These are phyloP conservation scores for Castanea crenata DNA, from an alignment of 306 rosid genomes.

Conservation along the genomic window DNA sequence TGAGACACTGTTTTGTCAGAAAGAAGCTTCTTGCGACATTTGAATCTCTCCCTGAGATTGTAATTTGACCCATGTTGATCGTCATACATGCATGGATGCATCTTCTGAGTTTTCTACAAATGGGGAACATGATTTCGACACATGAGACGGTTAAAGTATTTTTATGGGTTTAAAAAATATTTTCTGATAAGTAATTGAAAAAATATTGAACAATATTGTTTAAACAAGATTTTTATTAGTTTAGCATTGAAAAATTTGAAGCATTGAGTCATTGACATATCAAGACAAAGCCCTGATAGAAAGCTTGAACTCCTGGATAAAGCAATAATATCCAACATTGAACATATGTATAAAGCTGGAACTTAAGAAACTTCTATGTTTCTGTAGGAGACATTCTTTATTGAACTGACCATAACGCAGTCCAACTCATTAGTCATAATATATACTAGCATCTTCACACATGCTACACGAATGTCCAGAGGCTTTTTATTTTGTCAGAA, in stretches of 20 bases:
- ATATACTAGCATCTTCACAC: no score
- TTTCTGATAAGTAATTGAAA: no score
- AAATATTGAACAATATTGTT: neutral
- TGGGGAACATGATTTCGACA: neutral
- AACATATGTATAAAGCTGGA: no score
- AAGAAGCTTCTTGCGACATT: slow-evolving; percentile 28
- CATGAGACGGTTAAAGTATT: neutral
- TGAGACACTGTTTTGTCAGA: slow-evolving; percentile 22
- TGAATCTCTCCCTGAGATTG: slow-evolving; percentile 65
- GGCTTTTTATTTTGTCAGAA: no score
- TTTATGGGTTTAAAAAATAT: neutral
- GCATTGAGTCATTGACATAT: neutral
- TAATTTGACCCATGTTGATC: slow-evolving; percentile 46
- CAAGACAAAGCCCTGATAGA: neutral
- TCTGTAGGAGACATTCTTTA: no score
- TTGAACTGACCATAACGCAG: no score
- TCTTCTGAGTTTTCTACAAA: slow-evolving; percentile 55
- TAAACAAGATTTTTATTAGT: neutral
- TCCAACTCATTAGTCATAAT: no score
- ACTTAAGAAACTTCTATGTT: no score
- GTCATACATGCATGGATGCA: slow-evolving; percentile 76
- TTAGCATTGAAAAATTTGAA: neutral
- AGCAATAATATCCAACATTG: neutral
- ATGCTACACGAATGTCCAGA: no score
- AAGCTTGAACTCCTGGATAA: neutral